A percentile compares a stretch with the other conserved stretches of the same genome.
Conservation (phyloP, 1,284 basidiomycete species). For the Schizophyllum amplum region DNA sequence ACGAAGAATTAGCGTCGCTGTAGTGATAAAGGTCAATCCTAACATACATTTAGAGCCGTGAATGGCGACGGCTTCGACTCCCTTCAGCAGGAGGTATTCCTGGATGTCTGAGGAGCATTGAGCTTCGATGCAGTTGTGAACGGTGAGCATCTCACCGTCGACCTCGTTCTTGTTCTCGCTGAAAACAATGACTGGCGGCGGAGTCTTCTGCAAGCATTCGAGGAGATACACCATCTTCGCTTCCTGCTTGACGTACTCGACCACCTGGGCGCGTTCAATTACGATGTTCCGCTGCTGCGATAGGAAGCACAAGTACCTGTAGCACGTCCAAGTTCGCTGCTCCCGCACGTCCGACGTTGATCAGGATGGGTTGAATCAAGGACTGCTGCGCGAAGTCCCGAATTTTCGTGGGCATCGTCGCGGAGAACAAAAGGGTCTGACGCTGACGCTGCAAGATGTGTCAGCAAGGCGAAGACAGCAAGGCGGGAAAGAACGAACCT, state of each 20-base stretch:
- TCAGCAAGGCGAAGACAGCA: conserved; percentile 7
- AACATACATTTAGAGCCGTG: conserved; percentile 90
- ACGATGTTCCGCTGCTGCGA: no score
- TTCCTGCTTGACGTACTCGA: conserved; percentile 98
- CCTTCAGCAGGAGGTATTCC: conserved; percentile 94
- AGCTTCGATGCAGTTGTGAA: neutral
- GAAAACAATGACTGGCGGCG: conserved; percentile 97
- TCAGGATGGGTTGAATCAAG: conserved; percentile 85
- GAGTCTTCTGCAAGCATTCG: conserved; percentile 97
- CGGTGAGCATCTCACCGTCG: conserved; percentile 55
- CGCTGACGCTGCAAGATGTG: conserved; percentile 67
- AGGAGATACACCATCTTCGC: conserved; percentile 99
- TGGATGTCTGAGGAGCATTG: conserved; percentile 74
- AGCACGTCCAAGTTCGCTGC: conserved; percentile 96
- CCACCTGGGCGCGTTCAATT: no score
- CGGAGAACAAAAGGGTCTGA: conserved; percentile 95
- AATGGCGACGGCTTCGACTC: conserved; percentile 97
- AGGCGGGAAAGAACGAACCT: conserved; percentile 36
- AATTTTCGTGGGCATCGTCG: conserved; percentile 98
- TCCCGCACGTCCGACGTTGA: conserved; percentile 97
- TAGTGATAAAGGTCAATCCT: neutral
- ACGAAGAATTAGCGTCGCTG: conserved; percentile 7
- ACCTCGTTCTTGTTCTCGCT: conserved; percentile 99
- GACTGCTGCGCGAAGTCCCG: conserved; percentile 98
- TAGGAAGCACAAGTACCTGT: no score